Conservation (phyloP, 2,329 filamentous ascomycete species). For the Arthrinium puccinioides region DNA sequence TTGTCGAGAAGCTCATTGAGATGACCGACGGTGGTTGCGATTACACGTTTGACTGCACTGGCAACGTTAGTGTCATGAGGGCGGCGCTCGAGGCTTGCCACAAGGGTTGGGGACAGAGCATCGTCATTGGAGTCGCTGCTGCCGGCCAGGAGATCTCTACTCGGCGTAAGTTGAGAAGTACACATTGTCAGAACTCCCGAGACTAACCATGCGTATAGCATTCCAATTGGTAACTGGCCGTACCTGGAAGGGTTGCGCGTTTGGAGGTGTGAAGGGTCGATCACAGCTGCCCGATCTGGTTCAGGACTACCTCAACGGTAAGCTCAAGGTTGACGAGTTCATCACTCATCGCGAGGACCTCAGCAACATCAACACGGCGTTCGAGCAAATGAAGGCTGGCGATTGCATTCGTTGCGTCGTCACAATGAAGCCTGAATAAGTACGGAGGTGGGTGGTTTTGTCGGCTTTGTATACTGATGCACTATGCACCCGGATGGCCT, state of each 20-base stretch:
- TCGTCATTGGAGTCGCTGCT: constrained; percentile 94
- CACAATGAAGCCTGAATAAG: constrained; percentile 37
- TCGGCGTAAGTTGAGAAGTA: constrained; percentile 60
- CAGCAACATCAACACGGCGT: constrained; percentile 79
- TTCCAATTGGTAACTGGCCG: constrained; percentile 98
- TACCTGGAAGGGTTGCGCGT: constrained; percentile 96
- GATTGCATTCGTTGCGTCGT: constrained; percentile 97
- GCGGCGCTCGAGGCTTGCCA: constrained; percentile 95
- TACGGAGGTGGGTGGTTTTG: not conserved
- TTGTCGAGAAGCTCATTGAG: constrained; percentile 89
- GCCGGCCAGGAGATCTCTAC: constrained; percentile 94
- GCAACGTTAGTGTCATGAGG: constrained; percentile 89
- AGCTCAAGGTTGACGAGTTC: constrained; percentile 98
- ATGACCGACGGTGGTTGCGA: constrained; percentile 98
- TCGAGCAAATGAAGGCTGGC: constrained; percentile 88
- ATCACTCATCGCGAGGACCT: constrained; percentile 92
- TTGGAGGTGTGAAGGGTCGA: constrained; percentile 96
- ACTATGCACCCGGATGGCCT: constrained; percentile 2
- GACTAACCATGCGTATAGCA: constrained; percentile 42
- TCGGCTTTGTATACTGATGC: not conserved
- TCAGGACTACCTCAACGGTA: constrained; percentile 78
- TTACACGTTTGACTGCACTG: constrained; percentile 99
- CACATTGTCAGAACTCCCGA: not conserved
- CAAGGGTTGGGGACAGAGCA: constrained; percentile 98
- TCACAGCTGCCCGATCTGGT: constrained; percentile 84